Conservation (phyloP, 495 filamentous ascomycete genomes). For the Neurospora sp. region DNA sequence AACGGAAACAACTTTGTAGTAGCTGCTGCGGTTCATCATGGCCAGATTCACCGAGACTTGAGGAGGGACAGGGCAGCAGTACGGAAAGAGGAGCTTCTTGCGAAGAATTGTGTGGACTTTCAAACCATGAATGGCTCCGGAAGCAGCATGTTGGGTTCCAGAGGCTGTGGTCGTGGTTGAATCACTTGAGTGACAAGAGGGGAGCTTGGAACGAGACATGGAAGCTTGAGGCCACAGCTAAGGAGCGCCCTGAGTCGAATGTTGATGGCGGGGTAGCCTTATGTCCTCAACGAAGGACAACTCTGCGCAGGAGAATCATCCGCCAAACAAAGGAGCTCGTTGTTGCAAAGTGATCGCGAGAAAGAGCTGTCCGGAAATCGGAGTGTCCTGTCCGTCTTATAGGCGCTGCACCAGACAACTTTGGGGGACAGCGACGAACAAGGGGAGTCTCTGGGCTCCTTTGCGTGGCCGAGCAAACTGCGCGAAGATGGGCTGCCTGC, state of each 20-base stretch:
- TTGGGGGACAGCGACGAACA: not conserved
- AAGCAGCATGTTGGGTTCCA: not conserved
- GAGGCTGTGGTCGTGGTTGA: not conserved
- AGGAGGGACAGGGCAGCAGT: not conserved
- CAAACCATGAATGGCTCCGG: not conserved
- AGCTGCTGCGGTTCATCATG: not conserved
- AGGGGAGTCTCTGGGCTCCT: not conserved
- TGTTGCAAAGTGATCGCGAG: accelerated
- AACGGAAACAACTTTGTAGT: not conserved
- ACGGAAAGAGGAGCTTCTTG: not conserved
- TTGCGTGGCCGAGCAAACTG: not conserved
- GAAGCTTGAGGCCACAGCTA: not conserved
- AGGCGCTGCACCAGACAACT: not conserved
- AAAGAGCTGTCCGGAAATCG: not conserved
- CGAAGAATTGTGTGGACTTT: not conserved
- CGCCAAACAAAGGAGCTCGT: accelerated
- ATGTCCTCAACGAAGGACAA: not conserved
- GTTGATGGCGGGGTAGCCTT: not conserved
- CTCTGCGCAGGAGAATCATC: not conserved
- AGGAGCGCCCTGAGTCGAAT: not conserved
- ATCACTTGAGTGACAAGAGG: not conserved
- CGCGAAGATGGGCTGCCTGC: not conserved
- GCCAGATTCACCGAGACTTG: not conserved
- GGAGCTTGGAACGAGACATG: not conserved
- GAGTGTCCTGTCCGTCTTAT: not conserved